Evolutionary conservation across 176 grass and related monocot species (phyloP), one percentile per base, ranked within the genome.

Genomic region (Eremochloa ophiuroides): DNA sequence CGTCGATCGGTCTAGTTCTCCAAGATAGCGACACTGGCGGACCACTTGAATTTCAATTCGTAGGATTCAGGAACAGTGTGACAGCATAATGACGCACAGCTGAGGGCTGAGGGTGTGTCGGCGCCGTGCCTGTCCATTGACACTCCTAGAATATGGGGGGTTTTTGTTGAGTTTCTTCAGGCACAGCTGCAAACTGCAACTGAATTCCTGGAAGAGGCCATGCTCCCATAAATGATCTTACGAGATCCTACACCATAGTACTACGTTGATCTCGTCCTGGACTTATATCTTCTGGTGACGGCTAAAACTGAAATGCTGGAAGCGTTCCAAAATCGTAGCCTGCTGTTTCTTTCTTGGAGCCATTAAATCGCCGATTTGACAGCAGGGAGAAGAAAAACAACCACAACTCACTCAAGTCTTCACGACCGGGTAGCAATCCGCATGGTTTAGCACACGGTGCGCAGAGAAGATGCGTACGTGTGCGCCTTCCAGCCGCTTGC

Each of bases 81-180:
- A 78, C 83, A 47, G 23, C 33, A 74, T 31, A 48, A 60, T 83
- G 80, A 83, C 69, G 59, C 29, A 38, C 58, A 44, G 60, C 41
- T 78, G 59, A 74, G 29, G 69, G 26, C 55, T 26, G 53, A 38
- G 41, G 43, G 41, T 29, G 22, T 73, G 39, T 22, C 80, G 15
- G 10, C n/a, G 14, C 55, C 14, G 29, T 34, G 28, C 11, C 23
- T 31, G 27, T 18, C 2, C 7, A 18, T 2, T 18, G 28, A 29
- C 14, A 18, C 61, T 63, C 27, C 5, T 34, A 20, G 6, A 28
- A 29, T 27, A 30, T 30, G 23, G 27, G 8, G 28, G 61, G n/a
- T 3, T 25, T 26, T 12, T 11, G 56, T 60, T 11, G 35, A 40
- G 41, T 25, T 10, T 69, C n/a, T 67, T 25, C 66, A 15, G 22